Evolutionary conservation across 2,329 filamentous ascomycete genomes (phyloP), one percentile per base, ranked within the genome.

Genomic region (Zopfia rhizophila): DNA sequence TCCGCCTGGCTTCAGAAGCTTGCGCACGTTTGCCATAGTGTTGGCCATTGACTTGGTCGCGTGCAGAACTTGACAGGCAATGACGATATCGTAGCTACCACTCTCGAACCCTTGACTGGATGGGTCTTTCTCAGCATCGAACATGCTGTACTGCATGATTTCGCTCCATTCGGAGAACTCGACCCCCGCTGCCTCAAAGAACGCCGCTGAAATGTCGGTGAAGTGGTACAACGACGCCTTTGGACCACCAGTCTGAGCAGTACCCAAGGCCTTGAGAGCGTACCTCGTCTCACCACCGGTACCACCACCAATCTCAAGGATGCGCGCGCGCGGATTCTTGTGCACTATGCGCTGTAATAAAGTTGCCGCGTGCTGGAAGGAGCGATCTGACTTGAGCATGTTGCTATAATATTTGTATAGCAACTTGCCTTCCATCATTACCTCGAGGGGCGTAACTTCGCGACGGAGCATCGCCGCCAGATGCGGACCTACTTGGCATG

Each of bases 101-200:
- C 5, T 67, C 44, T 0, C 77, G 28, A 7, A 79, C 18, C 2
- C 80, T 54, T 42, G 54, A 3, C 23, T 21, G n/a, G n/a, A 11
- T 13, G 51, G 54, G 36, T 50, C 45, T n/a, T 36, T 18, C 25
- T 52, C 40, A 18, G 55, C 43, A 29, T 57, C 51, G 8, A 57
- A 35, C 12, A 40, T 23, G 8, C 25, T 10, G 25, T 44, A 53
- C 1, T 7, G 10, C 18, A 58, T 14, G 6, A 53, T 29, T 3
- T 33, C 21, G 3, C 19, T 14, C 29, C 23, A 49, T 4, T 30
- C 29, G 13, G 17, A n/a, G 31, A 58, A 44, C 11, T 41, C 12
- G 13, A 38, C 36, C 12, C 25, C 12, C 2, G 49, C 49, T 5
- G 19, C 12, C 7, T 38, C 32, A 12, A 57, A 53, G 33, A 46